A percentile compares a stretch with the other conserved stretches of the same genome.
These are phyloP conservation scores for Neltuma alba DNA, from an alignment of 306 rosid species.

Conservation along the genomic window DNA sequence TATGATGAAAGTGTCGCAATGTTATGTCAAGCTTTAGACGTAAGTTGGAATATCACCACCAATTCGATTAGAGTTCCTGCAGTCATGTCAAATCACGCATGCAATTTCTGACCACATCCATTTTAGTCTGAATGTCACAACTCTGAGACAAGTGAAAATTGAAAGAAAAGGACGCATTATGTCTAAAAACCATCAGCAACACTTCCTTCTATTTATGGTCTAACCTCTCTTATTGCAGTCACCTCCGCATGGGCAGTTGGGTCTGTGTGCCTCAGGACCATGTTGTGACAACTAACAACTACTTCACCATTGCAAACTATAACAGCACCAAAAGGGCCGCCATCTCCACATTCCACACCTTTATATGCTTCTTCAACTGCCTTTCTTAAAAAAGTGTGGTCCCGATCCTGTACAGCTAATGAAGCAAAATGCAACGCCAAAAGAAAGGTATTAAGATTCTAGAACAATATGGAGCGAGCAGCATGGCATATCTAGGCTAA, in stretches of 20 bases:
- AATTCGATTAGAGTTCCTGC: neutral
- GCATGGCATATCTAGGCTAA: neutral
- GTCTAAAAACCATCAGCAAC: constrained; percentile 1
- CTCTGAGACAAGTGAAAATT: neutral
- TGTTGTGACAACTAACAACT: constrained; percentile 78
- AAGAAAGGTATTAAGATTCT: constrained; percentile 1
- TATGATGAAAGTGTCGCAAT: neutral
- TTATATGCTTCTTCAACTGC: constrained; percentile 96
- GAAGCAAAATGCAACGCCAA: constrained; percentile 28
- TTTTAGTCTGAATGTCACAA: neutral
- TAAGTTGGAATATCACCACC: constrained; percentile 2
- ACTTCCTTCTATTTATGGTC: constrained; percentile 23
- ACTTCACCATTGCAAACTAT: constrained; percentile 76
- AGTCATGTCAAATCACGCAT: constrained; percentile 4
- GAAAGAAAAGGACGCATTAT: neutral
- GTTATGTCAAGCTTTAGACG: constrained; percentile 6
- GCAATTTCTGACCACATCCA: neutral
- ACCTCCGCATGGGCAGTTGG: constrained; percentile 99
- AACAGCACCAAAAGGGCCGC: constrained; percentile 95
- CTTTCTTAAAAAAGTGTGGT: constrained; percentile 72
- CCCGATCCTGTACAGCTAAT: constrained; percentile 79
- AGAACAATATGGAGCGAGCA: neutral
- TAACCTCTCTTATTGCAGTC: constrained; percentile 92
- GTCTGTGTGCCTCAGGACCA: constrained; percentile 78
- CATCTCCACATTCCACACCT: constrained; percentile 83